phyloP scores from a whole-genome alignment of 2,329 filamentous ascomycete genomes.

The Exophiala sp. region DNA sequence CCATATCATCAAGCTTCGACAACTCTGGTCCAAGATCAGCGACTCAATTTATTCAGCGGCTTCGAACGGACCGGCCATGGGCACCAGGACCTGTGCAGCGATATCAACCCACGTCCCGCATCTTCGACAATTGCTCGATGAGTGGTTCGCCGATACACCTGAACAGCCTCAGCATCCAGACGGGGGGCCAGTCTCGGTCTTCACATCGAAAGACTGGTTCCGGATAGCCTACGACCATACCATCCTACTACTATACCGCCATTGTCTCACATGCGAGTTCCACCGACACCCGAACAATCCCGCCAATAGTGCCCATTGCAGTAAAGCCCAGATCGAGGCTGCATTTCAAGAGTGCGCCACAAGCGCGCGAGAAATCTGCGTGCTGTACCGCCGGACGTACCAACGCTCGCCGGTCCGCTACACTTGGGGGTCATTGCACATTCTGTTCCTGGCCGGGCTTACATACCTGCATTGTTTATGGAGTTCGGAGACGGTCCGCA shows the following conservation, averaged over 20 bases:
- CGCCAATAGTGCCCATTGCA: no score
- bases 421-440: slow-evolving; percentile 16
- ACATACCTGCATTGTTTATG: slow-evolving; percentile 18
- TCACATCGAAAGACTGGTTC: slow-evolving; percentile 38
- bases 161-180: no score
- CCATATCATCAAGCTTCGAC: slow-evolving; percentile 29
- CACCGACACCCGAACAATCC: not conserved
- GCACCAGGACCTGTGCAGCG: no score
- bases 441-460: slow-evolving; percentile 14
- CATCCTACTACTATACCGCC: slow-evolving; percentile 37
- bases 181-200: slow-evolving; percentile 28
- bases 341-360: slow-evolving; percentile 8
- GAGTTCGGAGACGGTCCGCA: slow-evolving; percentile 1
- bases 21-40: slow-evolving; percentile 28
- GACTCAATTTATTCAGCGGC: slow-evolving; percentile 24
- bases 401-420: slow-evolving; percentile 6
- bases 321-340: no score
- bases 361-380: slow-evolving; percentile 5
- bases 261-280: no score
- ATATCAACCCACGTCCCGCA: no score
- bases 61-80: slow-evolving; percentile 17
- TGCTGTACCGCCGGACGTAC: slow-evolving; percentile 7
- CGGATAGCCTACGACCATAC: slow-evolving; percentile 37
- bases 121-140: slow-evolving; percentile 28
- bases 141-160: slow-evolving; percentile 28